Base-by-base conservation (phyloP, 768 basidiomycete species). In the Tulasnella sp. region DNA sequence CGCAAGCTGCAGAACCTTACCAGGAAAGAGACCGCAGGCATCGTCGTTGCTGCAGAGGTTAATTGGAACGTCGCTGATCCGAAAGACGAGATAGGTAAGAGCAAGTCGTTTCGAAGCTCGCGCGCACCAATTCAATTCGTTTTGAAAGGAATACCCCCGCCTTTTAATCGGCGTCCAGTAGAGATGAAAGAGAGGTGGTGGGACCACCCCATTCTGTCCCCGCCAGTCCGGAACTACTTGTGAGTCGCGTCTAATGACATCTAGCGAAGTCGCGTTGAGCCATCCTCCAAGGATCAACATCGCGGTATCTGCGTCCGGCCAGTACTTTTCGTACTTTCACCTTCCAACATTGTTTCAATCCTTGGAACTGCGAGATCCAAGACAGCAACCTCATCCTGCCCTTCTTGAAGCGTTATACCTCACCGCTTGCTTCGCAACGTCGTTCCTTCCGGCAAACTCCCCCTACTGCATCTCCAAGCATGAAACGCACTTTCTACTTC, bases 331-430 rank as follows among this genome's bases (percentile, higher is more conserved):
- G 11, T 75, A 55, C 23, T 51, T 75, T 37, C 46, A 75, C 23
- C 10, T n/a, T 13, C 74, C 74, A 11, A 48, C 46, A 32, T 29
- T 75, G 20, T 61, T 75, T 29, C 18, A 37, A 15, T 75, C 74
- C 5, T 75, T 75, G 42, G 42, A 40, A 11, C 20, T 5, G 26
- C 42, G 13, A 29, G 74, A 75, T 39, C 55, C 46, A 15, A 75
- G n/a, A 35, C 23, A 40, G 5, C 39, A 39, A 55, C 77, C 77
- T n/a, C 79, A 79, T 72, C 57, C 79, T 10, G 42, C 61, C 18
- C 77, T 79, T 6, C 75, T 79, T 26, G 73, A 79, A 20, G 79
- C 79, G 9, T 80, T 79, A 18, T 79, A 79, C 44, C 67, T 79
- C n/a, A 79, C 70, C 5, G 79, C 57, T 10, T 79, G 78, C 32